These are phyloP conservation scores for Xylariaceae sp. DNA, from an alignment of 2,329 filamentous ascomycete genomes.

Conservation along the genomic window DNA sequence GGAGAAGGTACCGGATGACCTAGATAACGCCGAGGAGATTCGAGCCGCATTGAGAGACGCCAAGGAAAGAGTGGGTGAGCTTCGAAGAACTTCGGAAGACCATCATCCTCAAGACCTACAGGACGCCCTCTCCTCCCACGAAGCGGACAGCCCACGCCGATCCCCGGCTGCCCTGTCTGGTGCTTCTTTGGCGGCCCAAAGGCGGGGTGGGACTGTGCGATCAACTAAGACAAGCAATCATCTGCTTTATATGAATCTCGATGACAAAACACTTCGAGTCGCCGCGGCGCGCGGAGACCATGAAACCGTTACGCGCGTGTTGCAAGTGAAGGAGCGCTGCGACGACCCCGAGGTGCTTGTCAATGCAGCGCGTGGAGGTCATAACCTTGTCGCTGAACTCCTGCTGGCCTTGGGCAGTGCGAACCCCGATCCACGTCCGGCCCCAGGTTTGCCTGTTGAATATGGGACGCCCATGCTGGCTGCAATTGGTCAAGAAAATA, in stretches of 20 bases:
- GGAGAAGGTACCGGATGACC: slow-evolving; percentile 71
- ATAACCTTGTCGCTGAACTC: slow-evolving; percentile 81
- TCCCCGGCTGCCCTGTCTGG: slow-evolving; percentile 44
- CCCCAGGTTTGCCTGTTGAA: slow-evolving; percentile 58
- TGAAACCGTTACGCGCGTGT: slow-evolving; percentile 56
- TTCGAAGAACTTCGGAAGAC: slow-evolving; percentile 55
- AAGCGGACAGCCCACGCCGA: slow-evolving; percentile 53
- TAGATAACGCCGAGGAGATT: slow-evolving; percentile 77
- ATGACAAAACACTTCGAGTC: slow-evolving; percentile 56
- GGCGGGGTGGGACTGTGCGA: slow-evolving; percentile 51
- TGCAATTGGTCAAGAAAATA: slow-evolving; percentile 84
- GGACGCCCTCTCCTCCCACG: slow-evolving; percentile 49
- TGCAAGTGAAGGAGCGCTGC: slow-evolving; percentile 56
- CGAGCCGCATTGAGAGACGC: slow-evolving; percentile 61
- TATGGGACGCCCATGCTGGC: slow-evolving; percentile 90
- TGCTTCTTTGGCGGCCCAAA: slow-evolving; percentile 32
- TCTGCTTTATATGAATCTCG: slow-evolving; percentile 58
- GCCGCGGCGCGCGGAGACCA: slow-evolving; percentile 59
- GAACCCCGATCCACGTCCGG: slow-evolving; percentile 64
- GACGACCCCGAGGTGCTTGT: slow-evolving; percentile 84
- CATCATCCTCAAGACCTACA: slow-evolving; percentile 43
- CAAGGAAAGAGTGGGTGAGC: slow-evolving; percentile 50
- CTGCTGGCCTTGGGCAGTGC: slow-evolving; percentile 64
- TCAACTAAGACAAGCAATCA: slow-evolving; percentile 63
- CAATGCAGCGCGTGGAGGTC: slow-evolving; percentile 85